Conservation (phyloP, 2,329 filamentous ascomycete genomes). For the Lachnellula subtilissima region DNA sequence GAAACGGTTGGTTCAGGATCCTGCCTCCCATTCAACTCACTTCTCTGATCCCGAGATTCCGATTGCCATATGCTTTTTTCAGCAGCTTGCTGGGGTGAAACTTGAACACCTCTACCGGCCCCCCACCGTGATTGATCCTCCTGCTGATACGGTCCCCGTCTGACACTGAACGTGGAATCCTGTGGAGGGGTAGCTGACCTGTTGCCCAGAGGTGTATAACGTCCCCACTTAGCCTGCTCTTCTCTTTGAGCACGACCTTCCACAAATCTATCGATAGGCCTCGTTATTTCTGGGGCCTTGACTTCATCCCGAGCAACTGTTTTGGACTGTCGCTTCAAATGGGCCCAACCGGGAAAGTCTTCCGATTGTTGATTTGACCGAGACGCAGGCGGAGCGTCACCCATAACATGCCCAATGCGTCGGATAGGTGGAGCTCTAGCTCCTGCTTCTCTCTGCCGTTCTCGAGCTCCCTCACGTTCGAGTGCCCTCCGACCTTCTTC, state of each 20-base stretch:
- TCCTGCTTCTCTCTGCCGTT: neutral
- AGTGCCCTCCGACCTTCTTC: slow-evolving; percentile 3
- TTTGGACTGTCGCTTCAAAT: slow-evolving; percentile 14
- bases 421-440: neutral
- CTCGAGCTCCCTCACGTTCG: slow-evolving; percentile 2
- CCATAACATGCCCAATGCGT: slow-evolving; percentile 7
- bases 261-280: slow-evolving; percentile 9
- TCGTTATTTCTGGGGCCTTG: neutral
- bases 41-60: neutral
- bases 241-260: slow-evolving; percentile 24
- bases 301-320: neutral
- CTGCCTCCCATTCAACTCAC: neutral
- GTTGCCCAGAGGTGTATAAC: slow-evolving; percentile 22
- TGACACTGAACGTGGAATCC: neutral
- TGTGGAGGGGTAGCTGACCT: slow-evolving; percentile 1
- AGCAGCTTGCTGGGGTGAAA: neutral
- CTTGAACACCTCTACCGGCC: neutral
- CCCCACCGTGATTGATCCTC: too few relatives aligned
- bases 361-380: neutral
- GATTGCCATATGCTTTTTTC: neutral
- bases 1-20: neutral
- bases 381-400: neutral
- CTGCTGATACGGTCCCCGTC: too few relatives aligned
- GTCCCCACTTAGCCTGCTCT: slow-evolving; percentile 17
- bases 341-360: slow-evolving; percentile 10